Evolutionary conservation across 371 early-diverging fungal genomes (phyloP), one percentile per base, ranked within the genome.

Genomic region (Mortierella sp.): DNA sequence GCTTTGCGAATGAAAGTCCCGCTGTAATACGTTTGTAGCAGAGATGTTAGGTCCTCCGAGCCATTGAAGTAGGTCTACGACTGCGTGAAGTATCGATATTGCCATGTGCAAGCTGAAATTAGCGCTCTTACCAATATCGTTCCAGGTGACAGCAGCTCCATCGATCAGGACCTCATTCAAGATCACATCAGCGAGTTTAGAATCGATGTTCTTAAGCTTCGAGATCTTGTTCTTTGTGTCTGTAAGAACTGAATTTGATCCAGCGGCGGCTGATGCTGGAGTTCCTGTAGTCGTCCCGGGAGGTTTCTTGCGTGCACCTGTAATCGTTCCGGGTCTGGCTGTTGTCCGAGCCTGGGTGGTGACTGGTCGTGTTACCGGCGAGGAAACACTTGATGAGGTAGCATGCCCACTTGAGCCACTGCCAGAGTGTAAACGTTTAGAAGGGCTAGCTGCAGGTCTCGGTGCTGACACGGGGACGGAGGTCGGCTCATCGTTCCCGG

Each of bases 1-100:
- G 81, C 67, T 94, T 94, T 14, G 93, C 92, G 38, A 82, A 79
- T 0, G 85, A 83, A 27, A 94, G 82, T 0, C 95, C 95, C 28
- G 88, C 91, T 84, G 83, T 76, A 47, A 82, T 79, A 53, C 21
- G 31, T 31, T 4, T 42, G 27, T 24, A 4, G n/a, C n/a, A n/a
- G n/a, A n/a, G n/a, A n/a, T n/a, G n/a, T n/a, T n/a, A n/a, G n/a
- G n/a, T n/a, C n/a, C n/a, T n/a, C n/a, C n/a, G n/a, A n/a, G n/a
- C n/a, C n/a, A n/a, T n/a, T n/a, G n/a, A n/a, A n/a, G n/a, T n/a
- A n/a, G n/a, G n/a, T n/a, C n/a, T n/a, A n/a, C n/a, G n/a, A n/a
- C n/a, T n/a, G n/a, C n/a, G n/a, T n/a, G n/a, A n/a, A n/a, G n/a
- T n/a, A n/a, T n/a, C n/a, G n/a, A n/a, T n/a, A n/a, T n/a, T n/a